Evolutionary conservation across 2,329 filamentous ascomycete genomes (phyloP), one percentile per base, ranked within the genome.

Genomic region (Ilyonectria robusta): DNA sequence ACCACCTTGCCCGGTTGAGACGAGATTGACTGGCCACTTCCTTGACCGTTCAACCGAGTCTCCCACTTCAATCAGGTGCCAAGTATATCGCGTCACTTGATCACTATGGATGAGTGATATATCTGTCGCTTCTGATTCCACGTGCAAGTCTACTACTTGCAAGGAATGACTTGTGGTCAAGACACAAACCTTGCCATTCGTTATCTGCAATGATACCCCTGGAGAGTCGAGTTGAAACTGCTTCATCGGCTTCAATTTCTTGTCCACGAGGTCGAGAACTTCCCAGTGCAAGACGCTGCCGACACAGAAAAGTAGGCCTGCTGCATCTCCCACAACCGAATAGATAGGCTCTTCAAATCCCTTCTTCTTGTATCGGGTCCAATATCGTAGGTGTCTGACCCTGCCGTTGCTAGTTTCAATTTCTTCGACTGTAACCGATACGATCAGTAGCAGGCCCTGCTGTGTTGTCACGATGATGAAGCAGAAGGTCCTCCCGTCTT

Each of bases 391-490:
- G 55, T 68, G 68, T 51, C 70, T 70, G 17, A 51, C 44, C 6
- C 59, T 53, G 21, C 70, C 66, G 35, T 75, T 55, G 33, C 70
- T 63, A 3, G 57, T 40, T 26, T 72, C 64, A 23, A 40, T 48
- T 33, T 73, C 69, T 13, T 55, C 51, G 31, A 62, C 68, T 42
- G 84, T 82, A 7, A 86, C 82, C 1, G 87, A 86, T 15, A 91
- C 83, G 8, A 92, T 83, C 21, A 90, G 74, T 13, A 93, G 79
- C 6, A 84, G 82, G 1, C 89, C 89, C 10, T 81, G 80, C 35
- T 83, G 83, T 0, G 88, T 88, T 4, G 87, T 84, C 11, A 92
- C 85, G 15, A 93, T 83, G 35, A 94, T 82, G 74, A 90, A 92
- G 2, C 87, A 84, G 78, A 91, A 92, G 0, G 80, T 84, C 62